These are phyloP conservation scores for Bondarzewia mesenterica DNA, from an alignment of 1,284 basidiomycete genomes.

Conservation along the genomic window DNA sequence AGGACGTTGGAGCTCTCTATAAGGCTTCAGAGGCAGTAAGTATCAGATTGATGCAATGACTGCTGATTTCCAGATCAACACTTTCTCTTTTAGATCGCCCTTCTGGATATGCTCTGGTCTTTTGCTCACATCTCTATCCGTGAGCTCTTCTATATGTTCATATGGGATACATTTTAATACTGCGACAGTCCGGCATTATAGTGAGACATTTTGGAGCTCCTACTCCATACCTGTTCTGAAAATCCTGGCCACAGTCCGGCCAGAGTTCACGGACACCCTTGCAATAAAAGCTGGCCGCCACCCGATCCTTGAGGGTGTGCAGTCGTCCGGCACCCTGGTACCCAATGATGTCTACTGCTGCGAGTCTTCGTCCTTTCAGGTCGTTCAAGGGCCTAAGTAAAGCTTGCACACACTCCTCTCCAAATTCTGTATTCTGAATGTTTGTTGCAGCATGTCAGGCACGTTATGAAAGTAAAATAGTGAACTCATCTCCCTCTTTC, in stretches of 20 bases:
- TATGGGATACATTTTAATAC: not conserved
- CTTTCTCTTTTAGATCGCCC: constrained; percentile 46
- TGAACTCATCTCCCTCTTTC: not conserved
- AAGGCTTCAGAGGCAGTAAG: constrained; percentile 81
- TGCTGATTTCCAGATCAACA: not conserved
- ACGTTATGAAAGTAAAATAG: constrained; percentile 5
- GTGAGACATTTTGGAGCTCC: constrained; percentile 28
- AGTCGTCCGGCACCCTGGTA: constrained; percentile 62
- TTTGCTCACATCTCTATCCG: constrained; percentile 78
- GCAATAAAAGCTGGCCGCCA: constrained; percentile 84
- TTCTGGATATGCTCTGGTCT: constrained; percentile 80
- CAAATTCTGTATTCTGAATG: not conserved
- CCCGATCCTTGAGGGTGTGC: constrained; percentile 75
- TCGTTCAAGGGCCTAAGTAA: constrained; percentile 85
- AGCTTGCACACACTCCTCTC: constrained; percentile 18
- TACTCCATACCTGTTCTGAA: not conserved
- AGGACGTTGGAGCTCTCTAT: constrained; percentile 70
- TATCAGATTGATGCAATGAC: not conserved
- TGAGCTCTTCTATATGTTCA: constrained; percentile 25
- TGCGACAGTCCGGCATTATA: constrained; percentile 60
- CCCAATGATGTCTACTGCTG: constrained; percentile 85
- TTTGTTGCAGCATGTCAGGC: constrained; percentile 73
- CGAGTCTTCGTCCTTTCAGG: constrained; percentile 76
- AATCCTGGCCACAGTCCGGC: constrained; percentile 54
- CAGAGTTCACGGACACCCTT: constrained; percentile 79